Percentiles rank a stretch among this genome's conserved stretches.
These are phyloP conservation scores for Xenosphaeropsis pyriputrescens DNA, from an alignment of 2,329 filamentous ascomycete genomes.

Conservation along the genomic window DNA sequence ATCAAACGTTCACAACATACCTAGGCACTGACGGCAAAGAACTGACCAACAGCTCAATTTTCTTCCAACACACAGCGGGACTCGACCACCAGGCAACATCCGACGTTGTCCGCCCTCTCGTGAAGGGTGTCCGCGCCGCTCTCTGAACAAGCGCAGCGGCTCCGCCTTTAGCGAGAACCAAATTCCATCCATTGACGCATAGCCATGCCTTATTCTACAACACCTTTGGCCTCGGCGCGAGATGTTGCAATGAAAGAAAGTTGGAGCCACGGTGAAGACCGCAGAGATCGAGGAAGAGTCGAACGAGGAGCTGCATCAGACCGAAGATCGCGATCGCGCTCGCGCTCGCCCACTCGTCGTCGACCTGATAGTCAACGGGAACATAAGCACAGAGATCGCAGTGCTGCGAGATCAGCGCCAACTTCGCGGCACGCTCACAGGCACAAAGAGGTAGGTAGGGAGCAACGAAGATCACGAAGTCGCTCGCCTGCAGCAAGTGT, in stretches of 20 bases:
- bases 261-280: conserved; percentile 24
- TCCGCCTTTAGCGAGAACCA: not conserved
- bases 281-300: conserved; percentile 25
- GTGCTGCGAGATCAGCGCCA: conserved; percentile 13
- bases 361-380: conserved; percentile 18
- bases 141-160: no score
- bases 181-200: not conserved
- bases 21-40: no score
- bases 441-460: conserved; percentile 14
- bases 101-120: no score
- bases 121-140: no score
- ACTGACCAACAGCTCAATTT: no score
- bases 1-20: no score
- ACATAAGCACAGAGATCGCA: conserved; percentile 15
- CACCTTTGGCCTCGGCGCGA: conserved; percentile 13
- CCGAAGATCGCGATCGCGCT: conserved; percentile 18
- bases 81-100: no score
- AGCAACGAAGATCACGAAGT: conserved; percentile 14
- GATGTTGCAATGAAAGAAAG: conserved; percentile 27
- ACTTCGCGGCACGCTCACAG: conserved; percentile 10
- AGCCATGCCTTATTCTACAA: conserved; percentile 2
- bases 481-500: conserved; percentile 9
- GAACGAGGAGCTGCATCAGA: conserved; percentile 20
- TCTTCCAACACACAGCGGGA: no score
- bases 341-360: conserved; percentile 16